phyloP scores from a whole-genome alignment of 2,329 filamentous ascomycete genomes.

The Sclerotinia sclerotiorum region DNA sequence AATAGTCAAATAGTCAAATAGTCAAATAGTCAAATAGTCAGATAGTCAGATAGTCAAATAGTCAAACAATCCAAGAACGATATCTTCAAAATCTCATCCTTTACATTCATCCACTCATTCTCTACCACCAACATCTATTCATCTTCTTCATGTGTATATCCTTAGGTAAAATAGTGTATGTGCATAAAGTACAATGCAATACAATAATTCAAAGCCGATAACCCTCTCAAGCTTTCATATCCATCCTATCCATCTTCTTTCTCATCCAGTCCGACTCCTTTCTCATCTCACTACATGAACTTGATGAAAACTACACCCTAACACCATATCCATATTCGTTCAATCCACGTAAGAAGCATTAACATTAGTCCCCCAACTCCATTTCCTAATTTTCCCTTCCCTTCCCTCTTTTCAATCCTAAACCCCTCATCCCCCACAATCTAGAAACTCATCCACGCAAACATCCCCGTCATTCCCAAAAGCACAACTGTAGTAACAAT shows the following conservation, averaged over 20 bases:
- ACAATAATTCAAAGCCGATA: not conserved
- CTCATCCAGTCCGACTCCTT: no score
- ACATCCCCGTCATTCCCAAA: constrained; percentile 38
- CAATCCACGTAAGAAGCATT: not conserved
- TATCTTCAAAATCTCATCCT: not conserved
- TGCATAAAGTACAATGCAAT: not conserved
- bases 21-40: no score
- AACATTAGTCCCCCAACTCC: constrained; percentile 13
- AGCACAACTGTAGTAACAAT: constrained; percentile 44
- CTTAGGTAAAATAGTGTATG: not conserved
- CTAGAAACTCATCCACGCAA: constrained; percentile 42
- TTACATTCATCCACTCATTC: not conserved
- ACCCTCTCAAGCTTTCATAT: not conserved
- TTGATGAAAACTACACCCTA: not conserved
- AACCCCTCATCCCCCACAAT: not conserved
- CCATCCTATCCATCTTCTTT: constrained; percentile 1
- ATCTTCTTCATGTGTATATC: not conserved
- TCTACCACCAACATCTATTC: not conserved
- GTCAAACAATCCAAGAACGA: not conserved
- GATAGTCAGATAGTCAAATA: not conserved
- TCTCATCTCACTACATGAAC: not conserved
- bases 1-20: no score
- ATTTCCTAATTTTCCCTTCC: not conserved
- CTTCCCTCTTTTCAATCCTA: not conserved
- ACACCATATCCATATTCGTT: not conserved